Evolutionary conservation across 1,139 yeast genomes (phyloP).

Genomic region (Kodamaea plutei): DNA sequence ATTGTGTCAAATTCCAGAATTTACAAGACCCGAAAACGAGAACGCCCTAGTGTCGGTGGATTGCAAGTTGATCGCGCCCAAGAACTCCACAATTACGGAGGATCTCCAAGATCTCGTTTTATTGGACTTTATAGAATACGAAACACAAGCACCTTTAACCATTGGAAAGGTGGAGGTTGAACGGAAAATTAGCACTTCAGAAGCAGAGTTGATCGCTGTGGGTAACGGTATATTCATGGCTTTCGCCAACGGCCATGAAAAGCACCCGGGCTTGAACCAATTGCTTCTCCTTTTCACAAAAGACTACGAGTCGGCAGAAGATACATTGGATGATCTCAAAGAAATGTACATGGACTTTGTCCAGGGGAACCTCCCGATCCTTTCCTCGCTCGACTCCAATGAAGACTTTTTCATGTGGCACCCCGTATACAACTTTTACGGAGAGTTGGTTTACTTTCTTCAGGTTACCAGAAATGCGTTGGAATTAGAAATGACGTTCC

Average conservation of each 20-base stretch:
- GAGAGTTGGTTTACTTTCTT: constrained; percentile 24
- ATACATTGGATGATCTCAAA: constrained; percentile 19
- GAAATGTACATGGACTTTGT: constrained; percentile 17
- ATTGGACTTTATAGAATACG: too few species aligned
- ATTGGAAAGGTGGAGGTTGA: too few species aligned
- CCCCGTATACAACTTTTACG: constrained; percentile 34
- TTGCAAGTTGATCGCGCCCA: constrained; percentile 34
- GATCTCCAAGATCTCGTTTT: too few species aligned
- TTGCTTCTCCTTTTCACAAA: constrained; percentile 26
- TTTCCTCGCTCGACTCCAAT: constrained; percentile 25
- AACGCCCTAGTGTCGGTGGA: constrained; percentile 37
- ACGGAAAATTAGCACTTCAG: constrained; percentile 24
- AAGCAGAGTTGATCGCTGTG: constrained; percentile 23
- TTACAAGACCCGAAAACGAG: constrained; percentile 35
- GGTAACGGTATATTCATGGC: too few species aligned
- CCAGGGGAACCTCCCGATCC: constrained; percentile 18
- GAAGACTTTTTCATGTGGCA: constrained; percentile 36
- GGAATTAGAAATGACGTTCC: too few species aligned
- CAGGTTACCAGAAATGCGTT: constrained; percentile 8
- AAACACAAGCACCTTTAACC: too few species aligned
- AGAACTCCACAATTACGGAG: constrained; percentile 1
- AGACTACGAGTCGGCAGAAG: constrained; percentile 11
- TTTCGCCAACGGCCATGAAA: constrained; percentile 27
- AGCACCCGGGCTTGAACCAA: constrained; percentile 11
- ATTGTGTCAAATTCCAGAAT: constrained; percentile 53